Evolutionary conservation across 148 eudicot species (phyloP).

Genomic region (Polygonum maritimum): DNA sequence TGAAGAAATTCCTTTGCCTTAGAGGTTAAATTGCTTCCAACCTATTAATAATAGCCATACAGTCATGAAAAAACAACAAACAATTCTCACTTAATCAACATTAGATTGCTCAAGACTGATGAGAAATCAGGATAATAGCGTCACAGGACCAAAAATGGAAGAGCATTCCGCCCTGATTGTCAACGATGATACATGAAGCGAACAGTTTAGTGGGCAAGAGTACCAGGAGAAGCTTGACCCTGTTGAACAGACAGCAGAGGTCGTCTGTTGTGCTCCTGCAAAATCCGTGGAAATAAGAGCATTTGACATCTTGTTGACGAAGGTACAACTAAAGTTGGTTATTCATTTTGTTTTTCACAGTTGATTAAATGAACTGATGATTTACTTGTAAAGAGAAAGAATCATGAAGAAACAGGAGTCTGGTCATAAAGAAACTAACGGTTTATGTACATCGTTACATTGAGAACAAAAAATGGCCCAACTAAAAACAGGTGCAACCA

Average conservation of each 20-base stretch:
- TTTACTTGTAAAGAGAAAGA: neutral
- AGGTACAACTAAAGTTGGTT: neutral
- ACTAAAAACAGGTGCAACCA: neutral
- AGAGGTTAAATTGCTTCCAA: neutral
- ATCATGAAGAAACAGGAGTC: neutral
- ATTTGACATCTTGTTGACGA: neutral
- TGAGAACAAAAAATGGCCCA: neutral
- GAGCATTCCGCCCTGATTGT: neutral
- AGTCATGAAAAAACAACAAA: neutral
- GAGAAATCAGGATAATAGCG: neutral
- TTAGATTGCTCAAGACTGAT: neutral
- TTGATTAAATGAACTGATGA: neutral
- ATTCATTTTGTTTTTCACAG: neutral
- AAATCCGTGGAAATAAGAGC: neutral
- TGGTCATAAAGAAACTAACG: neutral
- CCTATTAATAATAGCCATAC: neutral
- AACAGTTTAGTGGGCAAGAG: neutral
- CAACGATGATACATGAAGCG: neutral
- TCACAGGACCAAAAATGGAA: neutral
- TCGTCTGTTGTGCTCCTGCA: constrained; percentile 14
- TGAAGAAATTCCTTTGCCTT: too few species aligned
- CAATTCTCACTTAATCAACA: neutral
- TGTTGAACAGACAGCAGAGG: constrained; percentile 16
- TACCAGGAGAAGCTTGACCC: constrained; percentile 6
- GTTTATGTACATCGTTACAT: neutral